Evolutionary conservation across 2,329 filamentous ascomycete genomes (phyloP).

Genomic region (Claviceps fusiformis): DNA sequence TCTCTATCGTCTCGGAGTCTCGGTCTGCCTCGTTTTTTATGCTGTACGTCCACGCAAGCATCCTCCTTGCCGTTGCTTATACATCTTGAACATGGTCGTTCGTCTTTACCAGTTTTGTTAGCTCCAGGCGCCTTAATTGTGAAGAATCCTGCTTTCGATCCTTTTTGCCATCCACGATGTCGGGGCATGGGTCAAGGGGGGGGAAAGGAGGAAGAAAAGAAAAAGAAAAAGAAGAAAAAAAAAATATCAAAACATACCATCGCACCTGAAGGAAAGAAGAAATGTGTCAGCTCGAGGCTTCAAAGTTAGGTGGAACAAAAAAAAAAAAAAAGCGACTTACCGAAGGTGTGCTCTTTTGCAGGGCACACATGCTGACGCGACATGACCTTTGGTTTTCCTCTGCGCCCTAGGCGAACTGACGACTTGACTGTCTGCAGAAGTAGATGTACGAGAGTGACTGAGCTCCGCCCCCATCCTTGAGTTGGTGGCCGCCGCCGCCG

Average conservation of each 20-base stretch:
- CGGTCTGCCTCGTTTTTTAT: constrained; percentile 72
- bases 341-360: constrained; percentile 74
- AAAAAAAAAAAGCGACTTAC: constrained; percentile 23
- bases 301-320: no score
- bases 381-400: constrained; percentile 64
- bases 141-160: background rate
- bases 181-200: no score
- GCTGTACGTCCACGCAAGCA: constrained; percentile 68
- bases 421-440: constrained; percentile 29
- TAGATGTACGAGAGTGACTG: constrained; percentile 17
- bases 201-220: background rate
- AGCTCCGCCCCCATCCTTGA: constrained; percentile 10
- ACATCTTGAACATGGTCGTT: constrained; percentile 67
- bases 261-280: background rate
- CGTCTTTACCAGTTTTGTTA: constrained; percentile 37
- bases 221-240: background rate
- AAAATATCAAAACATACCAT: constrained; percentile 1
- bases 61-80: constrained; percentile 68
- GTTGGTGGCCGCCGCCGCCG: constrained; percentile 7
- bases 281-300: background rate
- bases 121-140: constrained; percentile 9
- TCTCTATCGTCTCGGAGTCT: constrained; percentile 61
- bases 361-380: constrained; percentile 72
- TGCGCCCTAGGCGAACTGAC: constrained; percentile 46
- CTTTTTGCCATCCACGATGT: background rate